Evolutionary conservation across 176 grass and related monocot genomes (phyloP).

Genomic region (Pontederia crassipes): DNA sequence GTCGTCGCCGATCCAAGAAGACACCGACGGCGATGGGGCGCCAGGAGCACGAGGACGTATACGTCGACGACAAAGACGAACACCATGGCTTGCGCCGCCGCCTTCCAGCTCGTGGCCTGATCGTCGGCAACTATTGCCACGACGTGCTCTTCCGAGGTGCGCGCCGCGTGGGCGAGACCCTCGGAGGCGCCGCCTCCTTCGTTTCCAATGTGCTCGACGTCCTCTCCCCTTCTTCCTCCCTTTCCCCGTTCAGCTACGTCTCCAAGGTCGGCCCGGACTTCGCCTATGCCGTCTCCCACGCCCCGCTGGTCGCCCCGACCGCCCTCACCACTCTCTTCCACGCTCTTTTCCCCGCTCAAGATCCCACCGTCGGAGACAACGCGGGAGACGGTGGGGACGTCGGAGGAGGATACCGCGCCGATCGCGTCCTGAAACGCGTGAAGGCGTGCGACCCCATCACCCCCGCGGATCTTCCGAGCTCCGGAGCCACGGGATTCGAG

Average conservation of each 20-base stretch:
- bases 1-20: neutral
- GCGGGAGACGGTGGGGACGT: neutral
- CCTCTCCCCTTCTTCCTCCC: conserved; percentile 30
- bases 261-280: conserved; percentile 82
- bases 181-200: conserved; percentile 77
- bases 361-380: too few species aligned
- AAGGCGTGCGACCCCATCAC: conserved; percentile 64
- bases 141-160: conserved; percentile 69
- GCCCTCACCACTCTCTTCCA: conserved; percentile 73
- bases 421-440: conserved; percentile 57
- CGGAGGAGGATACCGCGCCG: conserved; percentile 35
- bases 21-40: neutral
- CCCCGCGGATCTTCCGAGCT: conserved; percentile 44
- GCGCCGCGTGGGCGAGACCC: conserved; percentile 53
- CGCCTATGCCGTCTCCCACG: conserved; percentile 38
- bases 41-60: neutral
- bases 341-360: conserved; percentile 43
- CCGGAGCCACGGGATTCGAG: neutral
- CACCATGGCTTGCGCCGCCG: neutral
- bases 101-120: conserved; percentile 16
- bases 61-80: neutral
- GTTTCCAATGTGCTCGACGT: conserved; percentile 77
- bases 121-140: conserved; percentile 98
- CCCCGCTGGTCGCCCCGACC: conserved; percentile 22
- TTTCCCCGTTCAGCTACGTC: conserved; percentile 29